Base-by-base conservation (phyloP, 805 yeast genomes). In the Kazachstania bromeliacearum region DNA sequence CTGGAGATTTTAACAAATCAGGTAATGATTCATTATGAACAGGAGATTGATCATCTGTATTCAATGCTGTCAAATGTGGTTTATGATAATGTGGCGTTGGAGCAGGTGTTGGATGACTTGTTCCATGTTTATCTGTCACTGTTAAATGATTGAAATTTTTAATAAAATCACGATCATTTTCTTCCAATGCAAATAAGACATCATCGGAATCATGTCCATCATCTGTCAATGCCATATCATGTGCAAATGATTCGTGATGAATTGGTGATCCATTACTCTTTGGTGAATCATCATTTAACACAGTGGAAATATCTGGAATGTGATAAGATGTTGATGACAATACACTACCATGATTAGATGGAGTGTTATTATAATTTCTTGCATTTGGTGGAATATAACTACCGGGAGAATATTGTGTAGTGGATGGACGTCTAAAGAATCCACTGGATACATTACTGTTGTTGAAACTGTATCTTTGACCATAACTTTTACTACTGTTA, bases 321-420 rank as follows among this genome's bases (percentile, higher is more conserved):
- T 43, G 35, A 19, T 50, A 43, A 19, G 45, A 39, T 13, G 45
- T 40, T 6, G 44, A 37, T 19, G 37, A 33, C 13, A 36, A 28
- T n/a, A 44, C 41, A 24, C 29, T 32, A 6, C 36, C 22, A 22
- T 45, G 38, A 13, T 37, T n/a, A n/a, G n/a, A n/a, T n/a, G n/a
- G 33, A 6, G 22, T 33, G 23, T 37, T 34, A 31, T 31, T 31
- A 23, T 38, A 33, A 28, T 23, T 40, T 52, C 87, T 67, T 44
- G 79, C 62, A 48, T 72, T 77, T n/a, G 87, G 87, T 15, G 88
- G 88, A 27, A 80, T 63, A 47, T 80, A 79, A 51, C 75, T 78
- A 3, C 82, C 82, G 26, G 66, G 59, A 5, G 69, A 51, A 23
- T 41, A 40, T 26, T 36, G 35, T 16, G 35, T 14, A 7, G 29